Conservation (phyloP, 2,329 filamentous ascomycete genomes). For the Sarocladium oryzae region DNA sequence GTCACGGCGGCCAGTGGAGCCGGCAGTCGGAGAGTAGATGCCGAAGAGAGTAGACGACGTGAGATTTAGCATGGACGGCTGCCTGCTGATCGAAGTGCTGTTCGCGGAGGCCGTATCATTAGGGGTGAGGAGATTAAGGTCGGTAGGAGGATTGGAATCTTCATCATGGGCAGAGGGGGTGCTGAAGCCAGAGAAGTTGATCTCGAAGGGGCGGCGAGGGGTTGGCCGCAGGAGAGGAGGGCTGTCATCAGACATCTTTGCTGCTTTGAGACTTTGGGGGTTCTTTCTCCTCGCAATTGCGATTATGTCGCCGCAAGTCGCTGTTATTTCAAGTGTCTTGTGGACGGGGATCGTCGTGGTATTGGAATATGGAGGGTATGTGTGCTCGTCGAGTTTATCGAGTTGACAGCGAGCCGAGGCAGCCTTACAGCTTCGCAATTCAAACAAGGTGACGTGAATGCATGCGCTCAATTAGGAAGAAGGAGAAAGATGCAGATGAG, state of each 20-base stretch:
- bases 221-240: slow-evolving; percentile 61
- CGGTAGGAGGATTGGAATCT: slow-evolving; percentile 18
- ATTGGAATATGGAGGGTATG: too few relatives aligned
- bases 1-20: slow-evolving; percentile 34
- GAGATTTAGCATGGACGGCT: slow-evolving; percentile 75
- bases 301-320: too few relatives aligned
- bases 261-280: neutral
- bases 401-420: too few relatives aligned
- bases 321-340: too few relatives aligned
- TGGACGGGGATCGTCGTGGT: too few relatives aligned
- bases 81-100: slow-evolving; percentile 47
- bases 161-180: slow-evolving; percentile 33
- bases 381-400: too few relatives aligned
- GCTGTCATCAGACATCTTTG: slow-evolving; percentile 33
- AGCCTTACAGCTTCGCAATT: too few relatives aligned
- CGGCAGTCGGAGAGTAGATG: slow-evolving; percentile 71
- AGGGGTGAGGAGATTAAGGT: slow-evolving; percentile 2
- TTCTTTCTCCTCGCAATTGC: too few relatives aligned
- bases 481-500: too few relatives aligned
- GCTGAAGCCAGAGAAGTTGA: slow-evolving; percentile 41
- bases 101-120: neutral
- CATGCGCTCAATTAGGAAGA: too few relatives aligned
- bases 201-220: slow-evolving; percentile 64
- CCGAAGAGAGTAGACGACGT: slow-evolving; percentile 85
- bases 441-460: too few relatives aligned